Conservation (phyloP, 2,329 filamentous ascomycete species). For the Seiridium cupressi region DNA sequence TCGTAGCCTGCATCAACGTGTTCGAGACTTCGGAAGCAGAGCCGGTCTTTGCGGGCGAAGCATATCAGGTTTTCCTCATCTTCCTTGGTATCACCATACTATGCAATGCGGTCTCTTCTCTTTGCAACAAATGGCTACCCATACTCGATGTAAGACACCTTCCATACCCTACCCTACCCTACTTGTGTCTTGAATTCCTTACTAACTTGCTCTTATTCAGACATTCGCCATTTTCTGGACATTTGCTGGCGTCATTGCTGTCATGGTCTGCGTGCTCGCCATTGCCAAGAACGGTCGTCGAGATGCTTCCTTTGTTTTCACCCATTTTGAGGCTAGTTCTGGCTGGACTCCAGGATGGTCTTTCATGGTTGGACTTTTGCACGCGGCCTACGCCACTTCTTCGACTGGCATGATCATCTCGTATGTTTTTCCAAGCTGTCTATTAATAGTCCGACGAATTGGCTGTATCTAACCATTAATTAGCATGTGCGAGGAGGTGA, state of each 20-base stretch:
- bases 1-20: constrained; percentile 55
- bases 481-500: constrained; percentile 74
- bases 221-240: constrained; percentile 48
- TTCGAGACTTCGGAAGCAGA: constrained; percentile 45
- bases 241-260: constrained; percentile 67
- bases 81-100: constrained; percentile 68
- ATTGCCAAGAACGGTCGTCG: constrained; percentile 68
- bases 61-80: constrained; percentile 69
- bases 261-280: constrained; percentile 57
- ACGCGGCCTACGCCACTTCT: constrained; percentile 72
- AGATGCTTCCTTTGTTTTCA: constrained; percentile 62
- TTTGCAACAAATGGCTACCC: constrained; percentile 67
- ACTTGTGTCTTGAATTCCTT: no score
- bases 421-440: background rate
- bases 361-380: constrained; percentile 69
- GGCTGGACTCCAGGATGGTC: constrained; percentile 72
- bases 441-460: no score
- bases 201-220: background rate
- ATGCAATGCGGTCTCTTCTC: constrained; percentile 63
- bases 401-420: constrained; percentile 79
- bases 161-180: no score
- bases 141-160: constrained; percentile 60
- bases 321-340: constrained; percentile 65
- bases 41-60: constrained; percentile 42
- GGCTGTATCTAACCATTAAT: background rate